These are phyloP conservation scores for Penicillium lividum DNA, from an alignment of 495 filamentous ascomycete genomes.

Conservation along the genomic window DNA sequence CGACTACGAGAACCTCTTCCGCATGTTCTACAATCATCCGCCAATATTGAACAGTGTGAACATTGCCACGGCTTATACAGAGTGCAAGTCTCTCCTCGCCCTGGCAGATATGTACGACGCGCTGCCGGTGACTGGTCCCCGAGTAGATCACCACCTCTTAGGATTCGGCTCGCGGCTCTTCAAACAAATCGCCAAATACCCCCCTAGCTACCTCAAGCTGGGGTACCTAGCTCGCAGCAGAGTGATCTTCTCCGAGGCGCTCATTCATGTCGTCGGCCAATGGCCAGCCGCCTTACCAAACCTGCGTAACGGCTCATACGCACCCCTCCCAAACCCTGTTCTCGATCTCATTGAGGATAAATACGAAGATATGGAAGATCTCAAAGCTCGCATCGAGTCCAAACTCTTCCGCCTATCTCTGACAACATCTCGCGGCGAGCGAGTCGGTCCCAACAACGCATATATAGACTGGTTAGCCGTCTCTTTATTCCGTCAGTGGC, in stretches of 20 bases:
- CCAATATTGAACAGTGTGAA: constrained; percentile 78
- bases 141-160: constrained; percentile 90
- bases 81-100: constrained; percentile 83
- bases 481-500: constrained; percentile 83
- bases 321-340: constrained; percentile 65
- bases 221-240: constrained; percentile 82
- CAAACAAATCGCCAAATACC: constrained; percentile 94
- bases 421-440: constrained; percentile 75
- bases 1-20: constrained; percentile 91
- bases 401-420: constrained; percentile 78
- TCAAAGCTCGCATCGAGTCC: constrained; percentile 66
- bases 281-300: constrained; percentile 81
- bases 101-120: constrained; percentile 93
- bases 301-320: constrained; percentile 60
- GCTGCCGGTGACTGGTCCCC: constrained; percentile 78
- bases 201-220: constrained; percentile 84
- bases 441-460: constrained; percentile 71
- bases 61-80: constrained; percentile 85
- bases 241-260: constrained; percentile 84
- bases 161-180: constrained; percentile 86
- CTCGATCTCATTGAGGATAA: constrained; percentile 91
- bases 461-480: constrained; percentile 89
- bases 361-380: constrained; percentile 76
- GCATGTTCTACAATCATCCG: constrained; percentile 89
- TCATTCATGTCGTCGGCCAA: constrained; percentile 89